A percentile compares a stretch with the other conserved stretches of the same genome.
Conservation (phyloP, 2,329 filamentous ascomycete genomes). For the Thelonectria discophora region DNA sequence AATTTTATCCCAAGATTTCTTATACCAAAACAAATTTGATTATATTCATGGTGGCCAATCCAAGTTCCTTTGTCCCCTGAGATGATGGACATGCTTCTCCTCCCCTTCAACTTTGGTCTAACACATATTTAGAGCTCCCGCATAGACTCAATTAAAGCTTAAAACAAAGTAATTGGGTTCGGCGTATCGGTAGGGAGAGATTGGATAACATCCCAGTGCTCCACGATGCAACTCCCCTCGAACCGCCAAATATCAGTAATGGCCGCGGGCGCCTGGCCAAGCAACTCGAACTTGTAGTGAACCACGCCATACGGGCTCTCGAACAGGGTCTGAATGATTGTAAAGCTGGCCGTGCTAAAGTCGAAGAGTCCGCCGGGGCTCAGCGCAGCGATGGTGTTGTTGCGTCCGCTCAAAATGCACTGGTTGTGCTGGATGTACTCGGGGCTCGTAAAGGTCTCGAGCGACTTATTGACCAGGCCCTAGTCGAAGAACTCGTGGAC, state of each 20-base stretch:
- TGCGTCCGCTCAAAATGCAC: neutral
- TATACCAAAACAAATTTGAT: too few relatives aligned
- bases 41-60: too few relatives aligned
- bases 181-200: neutral
- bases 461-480: neutral
- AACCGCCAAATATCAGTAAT: constrained; percentile 1
- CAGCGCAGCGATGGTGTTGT: neutral
- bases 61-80: too few relatives aligned
- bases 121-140: neutral
- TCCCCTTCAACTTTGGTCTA: too few relatives aligned
- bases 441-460: neutral
- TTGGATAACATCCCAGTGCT: neutral
- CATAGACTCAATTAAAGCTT: neutral
- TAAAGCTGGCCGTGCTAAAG: neutral
- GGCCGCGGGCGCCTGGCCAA: neutral
- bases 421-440: constrained; percentile 6
- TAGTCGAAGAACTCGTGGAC: neutral
- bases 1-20: neutral
- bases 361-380: neutral
- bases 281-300: neutral
- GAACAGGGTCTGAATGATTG: neutral
- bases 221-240: neutral
- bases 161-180: neutral
- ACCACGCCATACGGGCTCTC: neutral
- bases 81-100: too few relatives aligned